Percentiles rank a stretch among this genome's conserved stretches.
Conservation (phyloP, 2,329 filamentous ascomycete species). For the Chalara sp. region DNA sequence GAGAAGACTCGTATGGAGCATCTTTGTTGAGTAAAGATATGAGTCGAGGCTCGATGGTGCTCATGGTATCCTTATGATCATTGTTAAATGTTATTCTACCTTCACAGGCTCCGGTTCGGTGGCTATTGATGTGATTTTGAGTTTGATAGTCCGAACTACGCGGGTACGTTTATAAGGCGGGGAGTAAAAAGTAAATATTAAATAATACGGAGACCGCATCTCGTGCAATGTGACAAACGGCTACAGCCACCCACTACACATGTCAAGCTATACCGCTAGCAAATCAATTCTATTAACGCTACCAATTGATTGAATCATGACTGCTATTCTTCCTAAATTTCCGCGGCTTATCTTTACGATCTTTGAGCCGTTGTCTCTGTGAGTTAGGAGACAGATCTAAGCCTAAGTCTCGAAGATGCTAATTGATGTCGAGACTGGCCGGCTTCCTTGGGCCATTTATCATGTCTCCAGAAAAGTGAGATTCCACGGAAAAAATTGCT, state of each 20-base stretch:
- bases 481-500: too few relatives aligned
- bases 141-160: too few relatives aligned
- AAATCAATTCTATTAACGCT: too few relatives aligned
- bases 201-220: too few relatives aligned
- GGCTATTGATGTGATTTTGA: too few relatives aligned
- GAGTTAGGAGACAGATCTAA: slow-evolving; percentile 8
- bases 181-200: too few relatives aligned
- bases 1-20: slow-evolving; percentile 30
- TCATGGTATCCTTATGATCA: slow-evolving; percentile 8
- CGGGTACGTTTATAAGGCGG: too few relatives aligned
- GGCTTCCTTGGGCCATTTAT: slow-evolving; percentile 49
- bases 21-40: slow-evolving; percentile 56
- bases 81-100: background rate
- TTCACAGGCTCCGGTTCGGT: too few relatives aligned
- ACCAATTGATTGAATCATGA: slow-evolving; percentile 35
- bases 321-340: slow-evolving; percentile 54
- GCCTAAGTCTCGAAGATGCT: background rate
- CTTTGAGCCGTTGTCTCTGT: slow-evolving; percentile 27
- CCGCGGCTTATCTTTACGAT: slow-evolving; percentile 62
- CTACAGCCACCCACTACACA: too few relatives aligned
- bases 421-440: slow-evolving; percentile 40
- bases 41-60: slow-evolving; percentile 58
- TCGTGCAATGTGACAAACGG: too few relatives aligned
- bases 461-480: slow-evolving; percentile 39
- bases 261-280: background rate